phyloP scores from a whole-genome alignment of 2,329 filamentous ascomycete genomes.

The Colletotrichum sp. region DNA sequence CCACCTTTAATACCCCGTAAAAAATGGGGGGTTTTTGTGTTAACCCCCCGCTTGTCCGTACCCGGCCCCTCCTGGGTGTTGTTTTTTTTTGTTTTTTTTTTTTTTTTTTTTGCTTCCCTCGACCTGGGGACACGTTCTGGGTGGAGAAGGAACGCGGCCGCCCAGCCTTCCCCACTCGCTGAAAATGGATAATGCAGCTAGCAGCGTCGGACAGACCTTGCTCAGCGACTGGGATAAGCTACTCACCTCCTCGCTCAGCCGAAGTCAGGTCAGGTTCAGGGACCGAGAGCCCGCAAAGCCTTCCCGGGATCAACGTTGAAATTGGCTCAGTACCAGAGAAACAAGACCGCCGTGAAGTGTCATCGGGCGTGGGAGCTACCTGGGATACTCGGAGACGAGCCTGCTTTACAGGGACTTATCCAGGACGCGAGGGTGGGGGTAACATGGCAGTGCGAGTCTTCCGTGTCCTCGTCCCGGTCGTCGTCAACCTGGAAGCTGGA shows the following conservation, averaged over 20 bases:
- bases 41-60: too few relatives aligned
- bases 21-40: too few relatives aligned
- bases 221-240: conserved; percentile 2
- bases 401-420: neutral
- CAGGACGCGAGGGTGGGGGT: neutral
- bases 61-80: too few relatives aligned
- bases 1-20: too few relatives aligned
- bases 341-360: neutral
- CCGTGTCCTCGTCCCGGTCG: neutral
- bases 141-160: conserved; percentile 4
- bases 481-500: neutral
- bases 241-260: neutral
- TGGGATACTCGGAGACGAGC: neutral
- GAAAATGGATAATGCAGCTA: neutral
- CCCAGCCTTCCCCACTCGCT: conserved; percentile 1
- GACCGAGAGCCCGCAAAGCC: neutral
- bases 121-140: conserved; percentile 5
- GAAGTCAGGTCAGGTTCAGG: neutral
- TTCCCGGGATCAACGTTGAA: neutral
- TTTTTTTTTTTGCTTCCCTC: neutral
- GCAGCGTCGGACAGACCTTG: neutral
- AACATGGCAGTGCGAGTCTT: neutral
- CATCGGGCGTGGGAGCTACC: neutral
- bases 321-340: neutral
- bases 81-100: neutral